Evolutionary conservation across 805 yeast species (phyloP).

Genomic region (Saccharomycopsis amapae): DNA sequence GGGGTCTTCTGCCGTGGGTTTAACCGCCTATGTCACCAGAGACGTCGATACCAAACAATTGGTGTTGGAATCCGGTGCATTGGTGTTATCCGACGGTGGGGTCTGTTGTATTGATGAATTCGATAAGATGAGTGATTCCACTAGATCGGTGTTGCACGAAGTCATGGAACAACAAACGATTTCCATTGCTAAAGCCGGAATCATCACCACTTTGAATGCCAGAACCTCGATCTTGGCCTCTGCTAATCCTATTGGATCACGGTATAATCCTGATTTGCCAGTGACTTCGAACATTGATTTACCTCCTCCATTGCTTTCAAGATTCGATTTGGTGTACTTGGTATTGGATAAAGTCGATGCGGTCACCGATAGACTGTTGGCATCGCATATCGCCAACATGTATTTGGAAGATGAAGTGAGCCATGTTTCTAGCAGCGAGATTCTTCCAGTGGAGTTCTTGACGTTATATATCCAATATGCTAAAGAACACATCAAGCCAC

Average conservation of each 20-base stretch:
- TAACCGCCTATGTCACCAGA: slow-evolving; percentile 93
- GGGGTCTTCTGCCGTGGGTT: slow-evolving; percentile 98
- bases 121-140: slow-evolving; percentile 92
- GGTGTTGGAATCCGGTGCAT: slow-evolving; percentile 92
- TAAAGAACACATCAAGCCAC: slow-evolving; percentile 79
- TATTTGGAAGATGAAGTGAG: slow-evolving; percentile 83
- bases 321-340: slow-evolving; percentile 91
- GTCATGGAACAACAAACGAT: slow-evolving; percentile 99
- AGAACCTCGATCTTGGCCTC: slow-evolving; percentile 95
- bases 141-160: slow-evolving; percentile 98
- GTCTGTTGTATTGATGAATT: slow-evolving; percentile 98
- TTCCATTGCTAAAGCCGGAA: slow-evolving; percentile 97
- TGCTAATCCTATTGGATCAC: slow-evolving; percentile 97
- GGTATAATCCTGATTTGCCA: slow-evolving; percentile 92
- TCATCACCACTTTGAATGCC: slow-evolving; percentile 95
- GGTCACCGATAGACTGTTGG: slow-evolving; percentile 73
- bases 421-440: slow-evolving; percentile 57
- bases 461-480: slow-evolving; percentile 90
- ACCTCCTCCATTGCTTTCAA: slow-evolving; percentile 91
- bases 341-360: slow-evolving; percentile 92
- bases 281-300: slow-evolving; percentile 93
- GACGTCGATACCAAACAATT: slow-evolving; percentile 90
- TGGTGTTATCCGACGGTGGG: slow-evolving; percentile 97
- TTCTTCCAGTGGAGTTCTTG: slow-evolving; percentile 79
- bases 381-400: slow-evolving; percentile 84